A percentile compares a stretch with the other conserved stretches of the same genome.
Evolutionary conservation across 495 filamentous ascomycete genomes (phyloP).

Genomic region (Cenococcum geophilum): DNA sequence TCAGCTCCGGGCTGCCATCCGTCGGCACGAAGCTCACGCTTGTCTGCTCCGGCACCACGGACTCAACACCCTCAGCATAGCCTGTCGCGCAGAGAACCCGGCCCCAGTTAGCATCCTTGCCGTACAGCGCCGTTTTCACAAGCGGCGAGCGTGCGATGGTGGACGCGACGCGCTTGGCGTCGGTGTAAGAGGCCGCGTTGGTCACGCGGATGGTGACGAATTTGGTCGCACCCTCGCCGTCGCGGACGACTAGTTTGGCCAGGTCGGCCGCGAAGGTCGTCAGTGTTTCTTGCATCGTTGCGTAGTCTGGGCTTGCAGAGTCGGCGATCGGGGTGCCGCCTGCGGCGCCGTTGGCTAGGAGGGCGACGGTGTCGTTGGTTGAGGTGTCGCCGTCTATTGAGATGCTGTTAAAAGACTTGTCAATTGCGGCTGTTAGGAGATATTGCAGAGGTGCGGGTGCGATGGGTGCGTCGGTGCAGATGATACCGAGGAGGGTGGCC

Average conservation of each 20-base stretch:
- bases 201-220: slow-evolving; percentile 89
- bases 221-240: slow-evolving; percentile 97
- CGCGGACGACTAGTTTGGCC: slow-evolving; percentile 86
- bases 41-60: slow-evolving; percentile 72
- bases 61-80: slow-evolving; percentile 64
- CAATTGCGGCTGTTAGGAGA: slow-evolving; percentile 67
- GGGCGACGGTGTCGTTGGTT: slow-evolving; percentile 92
- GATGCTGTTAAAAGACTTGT: slow-evolving; percentile 92
- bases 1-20: slow-evolving; percentile 73
- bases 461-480: slow-evolving; percentile 89
- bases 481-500: slow-evolving; percentile 89
- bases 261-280: slow-evolving; percentile 74
- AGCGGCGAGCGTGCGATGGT: slow-evolving; percentile 90
- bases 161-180: slow-evolving; percentile 58
- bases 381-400: slow-evolving; percentile 94
- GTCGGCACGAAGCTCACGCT: slow-evolving; percentile 87
- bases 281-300: slow-evolving; percentile 59
- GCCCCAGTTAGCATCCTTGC: slow-evolving; percentile 97
- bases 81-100: slow-evolving; percentile 93
- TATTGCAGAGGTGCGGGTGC: slow-evolving; percentile 58
- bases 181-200: slow-evolving; percentile 56
- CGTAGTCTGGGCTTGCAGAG: slow-evolving; percentile 55
- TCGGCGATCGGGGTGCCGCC: slow-evolving; percentile 51
- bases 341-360: slow-evolving; percentile 91
- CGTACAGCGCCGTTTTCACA: slow-evolving; percentile 95